phyloP scores from a whole-genome alignment of 768 basidiomycete genomes.

The Suillus tomentosus region DNA sequence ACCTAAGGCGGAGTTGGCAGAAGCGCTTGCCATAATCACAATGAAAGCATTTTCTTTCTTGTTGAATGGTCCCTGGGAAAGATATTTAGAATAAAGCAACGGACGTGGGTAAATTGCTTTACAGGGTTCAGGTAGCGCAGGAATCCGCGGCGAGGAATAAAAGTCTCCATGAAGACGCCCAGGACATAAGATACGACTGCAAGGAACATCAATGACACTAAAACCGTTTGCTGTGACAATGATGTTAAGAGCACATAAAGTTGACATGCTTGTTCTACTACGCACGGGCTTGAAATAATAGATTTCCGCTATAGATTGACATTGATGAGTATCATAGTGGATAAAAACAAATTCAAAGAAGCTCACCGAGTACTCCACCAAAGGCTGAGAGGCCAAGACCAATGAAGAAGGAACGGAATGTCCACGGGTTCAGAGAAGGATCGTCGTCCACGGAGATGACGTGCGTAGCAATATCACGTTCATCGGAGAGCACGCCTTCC shows the following conservation, averaged over 20 bases:
- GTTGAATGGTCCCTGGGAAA: constrained; percentile 47
- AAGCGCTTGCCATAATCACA: constrained; percentile 51
- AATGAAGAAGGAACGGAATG: constrained; percentile 47
- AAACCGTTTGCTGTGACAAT: constrained; percentile 44
- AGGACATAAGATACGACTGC: constrained; percentile 48
- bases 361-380: constrained; percentile 47
- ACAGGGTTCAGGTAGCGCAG: constrained; percentile 52
- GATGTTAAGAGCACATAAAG: constrained; percentile 3
- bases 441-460: constrained; percentile 47
- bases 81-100: constrained; percentile 3
- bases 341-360: constrained; percentile 13
- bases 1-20: constrained; percentile 49
- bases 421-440: constrained; percentile 47
- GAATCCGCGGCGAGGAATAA: constrained; percentile 42
- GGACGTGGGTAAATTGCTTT: constrained; percentile 13
- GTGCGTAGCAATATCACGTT: constrained; percentile 45
- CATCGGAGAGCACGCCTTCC: constrained; percentile 39
- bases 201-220: constrained; percentile 52
- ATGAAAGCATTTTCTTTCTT: constrained; percentile 56
- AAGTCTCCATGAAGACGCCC: constrained; percentile 42
- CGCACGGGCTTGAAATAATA: constrained; percentile 56
- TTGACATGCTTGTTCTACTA: neutral
- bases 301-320: constrained; percentile 41
- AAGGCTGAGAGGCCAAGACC: constrained; percentile 49
- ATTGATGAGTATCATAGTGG: constrained; percentile 10